These are phyloP conservation scores for Tylopilus cervinicoccineus DNA, from an alignment of 768 basidiomycete genomes.

Conservation along the genomic window DNA sequence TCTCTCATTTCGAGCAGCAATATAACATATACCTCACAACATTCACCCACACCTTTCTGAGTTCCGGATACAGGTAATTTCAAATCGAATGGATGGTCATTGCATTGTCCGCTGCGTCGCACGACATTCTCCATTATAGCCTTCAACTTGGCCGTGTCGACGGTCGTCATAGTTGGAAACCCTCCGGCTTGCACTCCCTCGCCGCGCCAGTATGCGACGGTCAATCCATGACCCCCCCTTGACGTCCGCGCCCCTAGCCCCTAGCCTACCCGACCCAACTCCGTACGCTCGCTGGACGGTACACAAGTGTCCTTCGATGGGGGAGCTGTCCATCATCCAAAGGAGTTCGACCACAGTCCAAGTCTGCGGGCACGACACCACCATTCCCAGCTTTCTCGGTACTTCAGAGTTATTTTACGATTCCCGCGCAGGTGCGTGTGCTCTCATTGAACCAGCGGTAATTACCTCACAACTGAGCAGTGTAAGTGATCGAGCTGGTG, in stretches of 20 bases:
- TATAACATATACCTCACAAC: not conserved
- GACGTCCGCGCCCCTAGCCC: conserved; percentile 11
- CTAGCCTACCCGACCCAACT: not conserved
- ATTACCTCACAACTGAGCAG: conserved; percentile 14
- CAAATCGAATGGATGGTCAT: conserved; percentile 3
- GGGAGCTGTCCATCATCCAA: conserved; percentile 32
- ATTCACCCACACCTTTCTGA: not conserved
- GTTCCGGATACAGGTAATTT: conserved; percentile 6
- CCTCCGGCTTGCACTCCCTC: too few species aligned
- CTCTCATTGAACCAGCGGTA: not conserved
- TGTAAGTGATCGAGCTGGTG: conserved; percentile 23
- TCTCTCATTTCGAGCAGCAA: conserved; percentile 4
- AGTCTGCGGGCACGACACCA: conserved; percentile 56
- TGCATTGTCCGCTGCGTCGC: not conserved
- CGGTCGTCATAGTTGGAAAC: not conserved
- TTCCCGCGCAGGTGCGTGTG: conserved; percentile 56
- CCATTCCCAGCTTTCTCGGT: conserved; percentile 43
- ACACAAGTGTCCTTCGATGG: conserved; percentile 14
- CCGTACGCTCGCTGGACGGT: not conserved
- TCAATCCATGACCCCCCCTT: not conserved
- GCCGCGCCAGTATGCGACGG: not conserved
- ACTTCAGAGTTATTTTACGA: conserved; percentile 65
- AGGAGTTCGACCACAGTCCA: conserved; percentile 59
- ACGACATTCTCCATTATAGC: not conserved
- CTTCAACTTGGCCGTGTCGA: not conserved